Base-by-base conservation (phyloP, 306 rosid species). In the Cercis canadensis region DNA sequence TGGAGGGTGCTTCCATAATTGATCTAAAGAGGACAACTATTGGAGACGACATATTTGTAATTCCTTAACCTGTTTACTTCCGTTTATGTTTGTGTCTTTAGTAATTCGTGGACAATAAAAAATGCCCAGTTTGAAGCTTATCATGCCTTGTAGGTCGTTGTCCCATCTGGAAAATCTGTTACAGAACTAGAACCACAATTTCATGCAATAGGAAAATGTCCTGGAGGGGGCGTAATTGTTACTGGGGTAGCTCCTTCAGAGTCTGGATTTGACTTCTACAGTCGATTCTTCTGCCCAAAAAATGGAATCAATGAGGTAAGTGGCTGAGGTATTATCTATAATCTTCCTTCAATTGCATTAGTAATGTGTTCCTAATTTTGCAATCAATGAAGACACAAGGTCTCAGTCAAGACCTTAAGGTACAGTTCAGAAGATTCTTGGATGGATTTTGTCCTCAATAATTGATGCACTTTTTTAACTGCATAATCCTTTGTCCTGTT, bases 201-300 rank as follows among this genome's bases (percentile, higher is more conserved):
- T 53, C 78, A 65, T 56, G 83, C 86, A 47, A 50, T 84, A 16
- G 6, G 32, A 54, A 80, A 74, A 31, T 84, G 75, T 64, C 87
- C 92, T 0, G 87, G 78, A 56, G 13, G 11, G 29, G 92, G 92
- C 45, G 16, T 87, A 11, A 65, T 79, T n/a, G 76, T 75, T 63
- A 69, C 89, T 1, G 92, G 78, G 36, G 64, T 56, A 57, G 70
- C 87, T 51, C 62, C 80, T 37, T 75, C 76, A 2, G 85, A 80
- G 36, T 84, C 85, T 19, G 78, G 62, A n/a, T 87, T 78, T 71
- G 89, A 87, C n/a, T 81, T 84, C 62, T 72, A 62, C 70, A 84
- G 80, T 53, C 69, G 85, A 57, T 70, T 1, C 72, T 84, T 84
- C 70, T 53, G 47, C 71, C 92, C 85, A 10, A 81, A 81, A 72